Conservation (phyloP, 441 rosid species). For the Jatropha podagrica region DNA sequence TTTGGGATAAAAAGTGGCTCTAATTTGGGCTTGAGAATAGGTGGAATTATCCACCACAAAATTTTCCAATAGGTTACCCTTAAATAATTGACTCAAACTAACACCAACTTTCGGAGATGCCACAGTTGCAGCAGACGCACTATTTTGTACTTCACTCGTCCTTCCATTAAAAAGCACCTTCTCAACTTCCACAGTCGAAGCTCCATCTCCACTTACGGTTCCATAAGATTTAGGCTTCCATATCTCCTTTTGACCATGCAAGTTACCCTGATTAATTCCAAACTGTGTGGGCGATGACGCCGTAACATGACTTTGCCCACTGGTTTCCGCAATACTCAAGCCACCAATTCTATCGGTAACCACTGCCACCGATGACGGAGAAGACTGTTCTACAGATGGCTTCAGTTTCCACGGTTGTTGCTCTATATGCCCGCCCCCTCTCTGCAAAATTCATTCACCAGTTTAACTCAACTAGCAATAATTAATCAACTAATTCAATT, state of each 20-base stretch:
- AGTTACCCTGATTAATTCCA: slow-evolving; percentile 21
- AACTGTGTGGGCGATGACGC: slow-evolving; percentile 14
- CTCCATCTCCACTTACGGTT: slow-evolving; percentile 37
- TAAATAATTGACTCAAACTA: slow-evolving; percentile 47
- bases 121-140: slow-evolving; percentile 17
- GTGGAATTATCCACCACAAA: slow-evolving; percentile 67
- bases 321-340: slow-evolving; percentile 45
- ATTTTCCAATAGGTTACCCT: slow-evolving; percentile 47
- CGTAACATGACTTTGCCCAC: slow-evolving; percentile 26
- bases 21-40: slow-evolving; percentile 67
- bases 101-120: slow-evolving; percentile 27
- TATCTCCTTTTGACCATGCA: slow-evolving; percentile 31
- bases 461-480: neutral
- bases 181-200: slow-evolving; percentile 20
- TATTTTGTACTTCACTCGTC: slow-evolving; percentile 17
- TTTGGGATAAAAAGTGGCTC: slow-evolving; percentile 97
- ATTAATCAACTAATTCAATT: neutral
- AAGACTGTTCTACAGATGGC: slow-evolving; percentile 24
- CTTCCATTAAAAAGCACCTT: slow-evolving; percentile 25
- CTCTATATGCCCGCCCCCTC: slow-evolving; percentile 26
- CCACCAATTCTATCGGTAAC: slow-evolving; percentile 42
- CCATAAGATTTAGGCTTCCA: slow-evolving; percentile 63
- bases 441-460: slow-evolving; percentile 32
- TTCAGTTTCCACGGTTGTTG: slow-evolving; percentile 34
- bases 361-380: slow-evolving; percentile 30